phyloP scores from a whole-genome alignment of 768 basidiomycete genomes.

The Gyrodon lividus region DNA sequence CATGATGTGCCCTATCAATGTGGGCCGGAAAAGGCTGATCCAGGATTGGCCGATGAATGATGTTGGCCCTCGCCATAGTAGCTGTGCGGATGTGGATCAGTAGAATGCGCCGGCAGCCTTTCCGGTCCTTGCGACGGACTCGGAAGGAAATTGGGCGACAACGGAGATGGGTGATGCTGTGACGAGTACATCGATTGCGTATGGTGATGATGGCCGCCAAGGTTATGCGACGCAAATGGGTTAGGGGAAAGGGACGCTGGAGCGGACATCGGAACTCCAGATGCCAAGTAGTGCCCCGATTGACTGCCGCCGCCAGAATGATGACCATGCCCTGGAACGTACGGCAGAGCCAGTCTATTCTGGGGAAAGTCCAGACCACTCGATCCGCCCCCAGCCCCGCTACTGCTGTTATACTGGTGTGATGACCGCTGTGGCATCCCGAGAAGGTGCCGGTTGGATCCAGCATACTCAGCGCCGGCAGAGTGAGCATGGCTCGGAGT shows the following conservation, averaged over 20 bases:
- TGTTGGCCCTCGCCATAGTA: slow-evolving; percentile 32
- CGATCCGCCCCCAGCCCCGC: slow-evolving; percentile 15
- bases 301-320: slow-evolving; percentile 40
- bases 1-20: slow-evolving; percentile 20
- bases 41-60: slow-evolving; percentile 26
- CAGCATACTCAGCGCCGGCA: slow-evolving; percentile 39
- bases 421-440: slow-evolving; percentile 38
- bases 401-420: slow-evolving; percentile 26
- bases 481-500: slow-evolving; percentile 34
- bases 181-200: slow-evolving; percentile 32
- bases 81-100: slow-evolving; percentile 26
- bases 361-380: slow-evolving; percentile 26
- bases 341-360: slow-evolving; percentile 40
- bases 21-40: slow-evolving; percentile 30
- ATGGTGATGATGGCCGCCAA: slow-evolving; percentile 27
- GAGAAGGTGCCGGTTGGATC: slow-evolving; percentile 46
- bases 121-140: slow-evolving; percentile 32
- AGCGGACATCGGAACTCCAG: slow-evolving; percentile 50
- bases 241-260: slow-evolving; percentile 48
- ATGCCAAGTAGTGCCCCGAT: slow-evolving; percentile 30
- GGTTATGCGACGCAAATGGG: slow-evolving; percentile 27
- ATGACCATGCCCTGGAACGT: slow-evolving; percentile 39
- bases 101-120: slow-evolving; percentile 25
- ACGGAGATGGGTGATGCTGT: slow-evolving; percentile 29
- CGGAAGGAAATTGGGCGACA: slow-evolving; percentile 30